Conservation (phyloP, 345 rosid species). For the Eucalyptus marginata region DNA sequence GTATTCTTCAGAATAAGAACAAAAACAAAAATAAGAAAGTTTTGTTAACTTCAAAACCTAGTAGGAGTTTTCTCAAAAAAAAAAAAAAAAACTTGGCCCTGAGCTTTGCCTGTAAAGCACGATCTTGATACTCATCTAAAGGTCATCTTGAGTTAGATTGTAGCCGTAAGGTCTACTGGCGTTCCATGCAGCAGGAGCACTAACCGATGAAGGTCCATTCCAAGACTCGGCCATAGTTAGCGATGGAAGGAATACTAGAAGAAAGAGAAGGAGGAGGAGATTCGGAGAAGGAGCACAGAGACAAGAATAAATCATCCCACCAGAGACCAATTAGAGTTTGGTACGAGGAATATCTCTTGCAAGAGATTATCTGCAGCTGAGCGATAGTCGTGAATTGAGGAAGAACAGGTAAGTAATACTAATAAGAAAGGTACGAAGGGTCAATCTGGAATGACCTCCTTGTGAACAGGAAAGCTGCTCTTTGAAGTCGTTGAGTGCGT, state of each 20-base stretch:
- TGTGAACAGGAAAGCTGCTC: too few relatives aligned
- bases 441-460: too few relatives aligned
- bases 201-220: background rate
- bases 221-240: background rate
- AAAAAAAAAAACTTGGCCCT: background rate
- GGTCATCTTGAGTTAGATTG: background rate
- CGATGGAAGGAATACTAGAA: background rate
- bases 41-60: too few relatives aligned
- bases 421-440: too few relatives aligned
- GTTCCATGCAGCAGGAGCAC: background rate
- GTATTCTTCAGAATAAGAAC: too few relatives aligned
- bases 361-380: background rate
- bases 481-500: background rate
- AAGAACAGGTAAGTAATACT: background rate
- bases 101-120: background rate
- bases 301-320: background rate
- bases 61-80: background rate
- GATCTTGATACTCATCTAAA: background rate
- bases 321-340: background rate
- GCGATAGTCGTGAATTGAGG: background rate
- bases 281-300: background rate
- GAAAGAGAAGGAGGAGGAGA: background rate
- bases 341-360: background rate
- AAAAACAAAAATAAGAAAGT: too few relatives aligned
- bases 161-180: background rate